These are phyloP conservation scores for Psophocarpus tetragonolobus DNA, from an alignment of 306 rosid genomes.

Conservation along the genomic window DNA sequence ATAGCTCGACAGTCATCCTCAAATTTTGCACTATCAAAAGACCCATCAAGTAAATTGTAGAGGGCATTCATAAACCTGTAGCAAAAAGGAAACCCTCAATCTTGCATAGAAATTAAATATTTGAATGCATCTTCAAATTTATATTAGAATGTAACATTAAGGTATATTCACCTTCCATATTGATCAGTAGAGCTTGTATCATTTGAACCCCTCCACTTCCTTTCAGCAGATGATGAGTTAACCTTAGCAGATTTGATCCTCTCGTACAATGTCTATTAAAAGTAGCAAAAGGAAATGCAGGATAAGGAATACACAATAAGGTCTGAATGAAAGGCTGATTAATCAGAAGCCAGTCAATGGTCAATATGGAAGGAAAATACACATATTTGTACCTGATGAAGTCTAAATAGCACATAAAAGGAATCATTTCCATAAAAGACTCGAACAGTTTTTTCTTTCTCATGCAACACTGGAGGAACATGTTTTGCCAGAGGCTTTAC, in stretches of 20 bases:
- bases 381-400: constrained; percentile 77
- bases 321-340: constrained; percentile 8
- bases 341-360: not conserved
- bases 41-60: constrained; percentile 93
- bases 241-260: constrained; percentile 88
- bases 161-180: constrained; percentile 66
- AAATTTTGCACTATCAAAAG: constrained; percentile 92
- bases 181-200: constrained; percentile 69
- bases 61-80: constrained; percentile 91
- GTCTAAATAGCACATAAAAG: constrained; percentile 89
- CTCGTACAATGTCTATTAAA: constrained; percentile 84
- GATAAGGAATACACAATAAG: constrained; percentile 14
- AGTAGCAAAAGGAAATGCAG: constrained; percentile 21
- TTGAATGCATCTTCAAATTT: constrained; percentile 8
- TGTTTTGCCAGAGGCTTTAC: constrained; percentile 93
- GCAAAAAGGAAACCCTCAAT: constrained; percentile 26
- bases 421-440: constrained; percentile 95
- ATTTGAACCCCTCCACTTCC: constrained; percentile 84
- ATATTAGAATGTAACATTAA: constrained; percentile 15
- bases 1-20: constrained; percentile 99
- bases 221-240: constrained; percentile 90
- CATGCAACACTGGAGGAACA: constrained; percentile 57
- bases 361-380: too few relatives aligned
- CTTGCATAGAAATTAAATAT: constrained; percentile 25
- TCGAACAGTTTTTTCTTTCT: constrained; percentile 57